phyloP scores from a whole-genome alignment of 306 rosid genomes.

The Biancaea sappan region DNA sequence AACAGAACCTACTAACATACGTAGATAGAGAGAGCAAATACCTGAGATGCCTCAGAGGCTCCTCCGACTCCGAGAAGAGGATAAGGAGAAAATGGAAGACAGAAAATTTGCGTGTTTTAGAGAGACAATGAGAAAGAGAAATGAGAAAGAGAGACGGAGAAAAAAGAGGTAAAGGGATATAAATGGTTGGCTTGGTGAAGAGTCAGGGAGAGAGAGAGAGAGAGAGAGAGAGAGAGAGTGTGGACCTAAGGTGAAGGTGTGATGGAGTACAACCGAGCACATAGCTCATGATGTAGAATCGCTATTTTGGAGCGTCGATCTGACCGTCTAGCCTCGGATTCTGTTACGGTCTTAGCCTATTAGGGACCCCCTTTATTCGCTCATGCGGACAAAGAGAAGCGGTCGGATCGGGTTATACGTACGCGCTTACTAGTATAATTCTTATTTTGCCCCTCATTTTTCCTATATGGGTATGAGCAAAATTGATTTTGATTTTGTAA shows the following conservation, averaged over 20 bases:
- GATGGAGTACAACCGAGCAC: background rate
- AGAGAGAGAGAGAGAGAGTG: background rate
- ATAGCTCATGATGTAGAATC: background rate
- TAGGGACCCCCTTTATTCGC: background rate
- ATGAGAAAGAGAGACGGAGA: slow-evolving; percentile 22
- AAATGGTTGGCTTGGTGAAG: slow-evolving; percentile 4
- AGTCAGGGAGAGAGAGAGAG: slow-evolving; percentile 33
- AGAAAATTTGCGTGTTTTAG: background rate
- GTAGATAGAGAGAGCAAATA: background rate
- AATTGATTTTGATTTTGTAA: too few relatives aligned
- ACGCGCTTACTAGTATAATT: background rate
- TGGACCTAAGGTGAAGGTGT: background rate
- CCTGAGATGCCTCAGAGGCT: slow-evolving; percentile 45
- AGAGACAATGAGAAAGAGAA: background rate
- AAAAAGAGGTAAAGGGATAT: background rate
- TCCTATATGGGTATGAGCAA: too few relatives aligned
- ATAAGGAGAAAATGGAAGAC: background rate
- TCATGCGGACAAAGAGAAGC: background rate
- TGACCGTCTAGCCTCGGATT: background rate
- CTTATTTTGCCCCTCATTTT: background rate
- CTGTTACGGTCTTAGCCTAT: too few relatives aligned
- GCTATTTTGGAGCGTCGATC: background rate
- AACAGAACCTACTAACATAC: background rate
- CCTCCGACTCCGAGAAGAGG: slow-evolving; percentile 24
- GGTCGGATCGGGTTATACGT: background rate